Base-by-base conservation (phyloP, 2,329 filamentous ascomycete genomes). In the Hymenoscyphus scutula region DNA sequence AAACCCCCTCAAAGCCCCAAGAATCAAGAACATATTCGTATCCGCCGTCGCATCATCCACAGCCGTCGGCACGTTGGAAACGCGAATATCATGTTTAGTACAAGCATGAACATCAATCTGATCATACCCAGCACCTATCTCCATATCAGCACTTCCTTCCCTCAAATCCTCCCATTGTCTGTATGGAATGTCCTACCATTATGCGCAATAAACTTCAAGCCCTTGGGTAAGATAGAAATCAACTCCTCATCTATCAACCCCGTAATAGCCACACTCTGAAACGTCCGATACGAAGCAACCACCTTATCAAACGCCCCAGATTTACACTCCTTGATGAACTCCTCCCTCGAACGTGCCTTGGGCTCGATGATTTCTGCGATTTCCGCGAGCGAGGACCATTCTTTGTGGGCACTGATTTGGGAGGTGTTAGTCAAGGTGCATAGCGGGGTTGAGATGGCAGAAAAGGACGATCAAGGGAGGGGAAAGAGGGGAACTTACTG, bases 21-120 rank as follows among this genome's bases (percentile, higher is more conserved):
- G 80, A 66, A 96, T 87, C 3, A 96, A 81, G 74, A 92, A 96
- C 73, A 96, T 87, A 71, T 84, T 89, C 7, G 87, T 82, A 75
- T 96, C 92, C 61, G 92, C 92, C 0, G 92, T 96, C 41, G 91
- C 86, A 74, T 95, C 89, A 74, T 95, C 88, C 53, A 92, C 89
- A 30, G 89, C 89, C 0, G 84, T 87, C n/a, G 91, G 92, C 1
- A 89, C 88, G 76, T 96, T 95, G 67, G 90, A 92, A 37, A 96
- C 89, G 51, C 79, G 82, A 67, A 96, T 82, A 27, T 80, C 79
- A 59, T 85, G 85, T 1, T 80, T 79, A 10, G 86, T 89, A 79
- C 90, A 94, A 45, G 89, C 88, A 55, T 83, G 74, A 8, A 93
- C 80, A 74, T 93, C 88, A 66, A 96, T 81, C 74, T 92, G 89